Base-by-base conservation (phyloP, 805 yeast genomes). In the Phaffomyces opuntiae region DNA sequence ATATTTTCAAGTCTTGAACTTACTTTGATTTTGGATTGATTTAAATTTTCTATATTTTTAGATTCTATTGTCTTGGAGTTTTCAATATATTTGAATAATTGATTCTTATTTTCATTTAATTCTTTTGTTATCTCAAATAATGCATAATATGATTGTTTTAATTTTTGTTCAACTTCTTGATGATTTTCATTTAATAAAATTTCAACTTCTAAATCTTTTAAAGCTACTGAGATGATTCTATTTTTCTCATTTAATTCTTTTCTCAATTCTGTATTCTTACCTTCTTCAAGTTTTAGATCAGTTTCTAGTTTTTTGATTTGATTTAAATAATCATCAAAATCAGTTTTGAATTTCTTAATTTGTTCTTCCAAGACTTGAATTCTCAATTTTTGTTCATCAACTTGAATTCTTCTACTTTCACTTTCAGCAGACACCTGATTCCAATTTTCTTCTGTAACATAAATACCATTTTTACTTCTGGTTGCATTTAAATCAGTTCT, bases 401-500 rank as follows among this genome's bases (percentile, higher is more conserved):
- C 67, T 45, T 70, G 63, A 6, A 75, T 68, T 21, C 69, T 65
- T 35, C 77, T 66, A 54, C 80, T 75, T 55, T 76, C 81, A 53
- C 57, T 57, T 29, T 57, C 60, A 56, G 70, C 57, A 66, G 77
- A 38, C 64, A 74, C 43, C 60, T 66, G 47, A 54, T 64, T 64
- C 64, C 77, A 78, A 50, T 74, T 74, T 25, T 69, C 74, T 25
- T 68, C 68, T 26, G 85, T 74, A 50, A 86, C 63, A 55, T 75
- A 82, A 16, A 86, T 76, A 6, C 90, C 89, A 53, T 78, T 81
- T 53, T 80, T 82, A 39, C 68, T 69, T 45, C 88, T 67, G 0
- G 87, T 72, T 1, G 89, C 83, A 31, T 66, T 61, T 40, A 86
- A 67, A 54, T 85, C 93, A 35, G 71, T 69, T 52, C 79, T 73